Conservation (phyloP, 768 basidiomycete genomes). For the Calvatia gigantea region DNA sequence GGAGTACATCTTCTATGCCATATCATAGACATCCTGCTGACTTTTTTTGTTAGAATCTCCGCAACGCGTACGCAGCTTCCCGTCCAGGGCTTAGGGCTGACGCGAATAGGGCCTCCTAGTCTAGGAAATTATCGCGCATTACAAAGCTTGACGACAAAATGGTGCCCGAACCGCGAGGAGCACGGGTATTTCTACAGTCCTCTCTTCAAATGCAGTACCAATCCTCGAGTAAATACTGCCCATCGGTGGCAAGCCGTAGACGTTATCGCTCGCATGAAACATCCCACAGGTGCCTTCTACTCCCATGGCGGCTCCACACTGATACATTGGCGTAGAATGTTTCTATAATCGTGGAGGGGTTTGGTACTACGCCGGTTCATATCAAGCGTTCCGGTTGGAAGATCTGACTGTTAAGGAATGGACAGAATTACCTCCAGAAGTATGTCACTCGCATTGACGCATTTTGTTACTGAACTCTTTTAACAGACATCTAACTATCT, state of each 20-base stretch:
- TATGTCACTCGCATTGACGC: slow-evolving; percentile 19
- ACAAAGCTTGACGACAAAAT: slow-evolving; percentile 63
- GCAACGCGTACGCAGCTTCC: slow-evolving; percentile 45
- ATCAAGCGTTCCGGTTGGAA: slow-evolving; percentile 62
- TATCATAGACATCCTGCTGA: neutral
- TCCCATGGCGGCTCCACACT: neutral
- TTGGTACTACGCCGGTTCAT: slow-evolving; percentile 85
- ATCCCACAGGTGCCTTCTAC: slow-evolving; percentile 53
- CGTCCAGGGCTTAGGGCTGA: neutral
- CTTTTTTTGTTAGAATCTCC: slow-evolving; percentile 41
- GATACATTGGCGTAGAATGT: slow-evolving; percentile 46
- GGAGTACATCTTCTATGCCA: slow-evolving; percentile 40
- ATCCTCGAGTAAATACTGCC: slow-evolving; percentile 71
- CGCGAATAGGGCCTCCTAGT: slow-evolving; percentile 29
- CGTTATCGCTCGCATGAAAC: slow-evolving; percentile 52
- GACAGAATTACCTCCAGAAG: slow-evolving; percentile 63
- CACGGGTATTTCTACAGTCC: slow-evolving; percentile 77
- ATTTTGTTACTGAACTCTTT: slow-evolving; percentile 6
- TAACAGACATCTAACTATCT: slow-evolving; percentile 60
- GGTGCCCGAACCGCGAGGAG: slow-evolving; percentile 82
- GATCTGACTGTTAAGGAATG: slow-evolving; percentile 68
- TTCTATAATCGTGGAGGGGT: slow-evolving; percentile 78
- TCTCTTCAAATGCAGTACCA: slow-evolving; percentile 74
- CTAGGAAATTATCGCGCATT: slow-evolving; percentile 66
- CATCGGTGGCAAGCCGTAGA: slow-evolving; percentile 74